These are phyloP conservation scores for Sambucus nigra DNA, from an alignment of 129 eudicot species.

Conservation along the genomic window DNA sequence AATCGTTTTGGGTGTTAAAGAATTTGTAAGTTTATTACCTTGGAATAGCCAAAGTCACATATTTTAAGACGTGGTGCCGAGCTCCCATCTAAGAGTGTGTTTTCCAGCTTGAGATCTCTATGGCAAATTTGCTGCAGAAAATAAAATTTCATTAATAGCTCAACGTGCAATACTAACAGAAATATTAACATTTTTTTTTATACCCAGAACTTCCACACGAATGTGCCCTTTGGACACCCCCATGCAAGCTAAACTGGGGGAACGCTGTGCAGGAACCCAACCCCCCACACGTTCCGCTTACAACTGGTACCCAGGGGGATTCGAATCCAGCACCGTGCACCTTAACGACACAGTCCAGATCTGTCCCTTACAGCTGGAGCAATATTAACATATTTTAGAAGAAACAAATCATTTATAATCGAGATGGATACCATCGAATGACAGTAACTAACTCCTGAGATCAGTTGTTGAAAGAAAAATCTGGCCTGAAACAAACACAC, in stretches of 20 bases:
- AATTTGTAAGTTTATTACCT: slow-evolving; percentile 30
- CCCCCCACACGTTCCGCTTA: too few relatives aligned
- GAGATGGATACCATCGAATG: slow-evolving; percentile 64
- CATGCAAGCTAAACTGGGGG: too few relatives aligned
- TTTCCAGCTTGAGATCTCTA: slow-evolving; percentile 90
- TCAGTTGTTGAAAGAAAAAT: slow-evolving; percentile 75
- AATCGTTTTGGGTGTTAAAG: background rate
- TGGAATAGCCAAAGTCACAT: slow-evolving; percentile 93
- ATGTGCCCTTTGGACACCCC: too few relatives aligned
- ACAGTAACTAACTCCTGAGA: slow-evolving; percentile 93
- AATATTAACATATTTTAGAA: background rate
- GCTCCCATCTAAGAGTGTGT: slow-evolving; percentile 81
- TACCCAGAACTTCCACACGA: too few relatives aligned
- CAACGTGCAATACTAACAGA: background rate
- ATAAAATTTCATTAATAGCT: background rate
- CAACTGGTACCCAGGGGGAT: too few relatives aligned
- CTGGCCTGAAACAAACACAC: slow-evolving; percentile 44
- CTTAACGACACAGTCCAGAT: too few relatives aligned
- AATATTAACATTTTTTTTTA: background rate
- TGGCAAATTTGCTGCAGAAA: slow-evolving; percentile 84
- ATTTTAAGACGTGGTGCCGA: slow-evolving; percentile 73
- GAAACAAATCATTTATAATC: background rate
- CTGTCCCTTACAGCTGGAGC: too few relatives aligned
- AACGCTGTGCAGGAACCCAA: too few relatives aligned
- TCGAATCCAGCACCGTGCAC: too few relatives aligned